These are phyloP conservation scores for Asterophora lycoperdoides DNA, from an alignment of 768 basidiomycete species.

Conservation along the genomic window DNA sequence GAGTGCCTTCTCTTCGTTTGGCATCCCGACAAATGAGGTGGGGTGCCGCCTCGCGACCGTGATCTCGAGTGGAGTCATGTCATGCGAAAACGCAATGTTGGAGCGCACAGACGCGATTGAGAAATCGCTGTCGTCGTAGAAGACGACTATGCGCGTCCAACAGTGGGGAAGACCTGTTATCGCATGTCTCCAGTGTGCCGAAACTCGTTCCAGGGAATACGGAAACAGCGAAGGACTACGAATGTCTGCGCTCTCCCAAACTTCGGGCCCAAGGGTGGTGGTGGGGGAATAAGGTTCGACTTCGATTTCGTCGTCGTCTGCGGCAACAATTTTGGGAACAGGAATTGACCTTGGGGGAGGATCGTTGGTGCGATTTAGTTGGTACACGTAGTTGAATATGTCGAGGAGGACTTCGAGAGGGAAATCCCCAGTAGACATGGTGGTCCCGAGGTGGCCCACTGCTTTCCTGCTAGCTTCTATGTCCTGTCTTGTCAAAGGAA, in stretches of 20 bases:
- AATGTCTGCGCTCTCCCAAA: not conserved
- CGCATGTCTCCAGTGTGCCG: not conserved
- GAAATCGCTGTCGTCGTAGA: not conserved
- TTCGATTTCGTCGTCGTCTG: no score
- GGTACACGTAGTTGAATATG: slow-evolving; percentile 4
- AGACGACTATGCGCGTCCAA: slow-evolving; percentile 1
- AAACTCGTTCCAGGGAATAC: not conserved
- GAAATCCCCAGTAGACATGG: not conserved
- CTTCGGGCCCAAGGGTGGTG: no score
- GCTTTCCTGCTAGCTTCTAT: no score
- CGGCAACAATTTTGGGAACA: not conserved
- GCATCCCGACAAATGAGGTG: not conserved
- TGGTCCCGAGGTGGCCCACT: no score
- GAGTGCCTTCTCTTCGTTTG: not conserved
- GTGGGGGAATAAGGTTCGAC: no score
- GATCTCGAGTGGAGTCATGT: not conserved
- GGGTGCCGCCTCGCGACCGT: not conserved
- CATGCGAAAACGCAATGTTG: not conserved
- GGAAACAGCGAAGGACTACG: not conserved
- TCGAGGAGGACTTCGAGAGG: slow-evolving; percentile 2
- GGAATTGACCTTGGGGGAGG: not conserved
- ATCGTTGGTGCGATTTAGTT: not conserved
- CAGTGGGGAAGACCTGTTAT: not conserved
- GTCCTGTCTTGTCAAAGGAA: no score
- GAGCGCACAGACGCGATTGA: not conserved